Conservation (phyloP, 2,329 filamentous ascomycete genomes). For the Colletotrichum cuscutae region DNA sequence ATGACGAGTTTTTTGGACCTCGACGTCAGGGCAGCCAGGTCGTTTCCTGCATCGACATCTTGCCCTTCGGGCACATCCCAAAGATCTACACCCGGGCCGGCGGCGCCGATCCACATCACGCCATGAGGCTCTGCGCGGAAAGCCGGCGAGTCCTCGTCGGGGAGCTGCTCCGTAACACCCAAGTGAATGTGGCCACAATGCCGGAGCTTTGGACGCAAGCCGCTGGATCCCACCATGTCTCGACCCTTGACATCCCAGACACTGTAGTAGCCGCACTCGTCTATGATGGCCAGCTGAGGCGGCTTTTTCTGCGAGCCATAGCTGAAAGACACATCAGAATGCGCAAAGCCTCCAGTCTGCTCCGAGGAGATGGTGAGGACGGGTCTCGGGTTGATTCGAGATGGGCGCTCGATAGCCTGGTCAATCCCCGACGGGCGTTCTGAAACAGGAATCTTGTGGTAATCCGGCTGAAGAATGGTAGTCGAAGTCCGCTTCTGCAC, state of each 20-base stretch:
- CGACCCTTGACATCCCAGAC: slow-evolving; percentile 69
- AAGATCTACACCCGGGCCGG: slow-evolving; percentile 37
- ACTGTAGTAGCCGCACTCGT: slow-evolving; percentile 73
- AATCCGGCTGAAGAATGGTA: slow-evolving; percentile 61
- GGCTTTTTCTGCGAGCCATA: slow-evolving; percentile 56
- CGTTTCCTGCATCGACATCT: slow-evolving; percentile 17
- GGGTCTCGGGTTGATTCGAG: slow-evolving; percentile 65
- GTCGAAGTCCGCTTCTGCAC: slow-evolving; percentile 65
- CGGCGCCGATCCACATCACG: slow-evolving; percentile 52
- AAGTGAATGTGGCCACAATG: slow-evolving; percentile 56
- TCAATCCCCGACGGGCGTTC: slow-evolving; percentile 22
- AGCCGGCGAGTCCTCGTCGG: slow-evolving; percentile 39
- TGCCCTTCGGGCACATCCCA: slow-evolving; percentile 38
- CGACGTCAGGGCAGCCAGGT: slow-evolving; percentile 18
- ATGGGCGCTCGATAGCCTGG: slow-evolving; percentile 46
- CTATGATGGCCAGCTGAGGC: slow-evolving; percentile 74
- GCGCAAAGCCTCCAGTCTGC: slow-evolving; percentile 63
- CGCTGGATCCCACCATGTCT: slow-evolving; percentile 46
- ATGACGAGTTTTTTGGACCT: slow-evolving; percentile 42
- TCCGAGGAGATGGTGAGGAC: slow-evolving; percentile 62
- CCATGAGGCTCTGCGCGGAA: slow-evolving; percentile 52
- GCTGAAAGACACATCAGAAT: slow-evolving; percentile 74
- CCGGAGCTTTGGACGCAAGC: slow-evolving; percentile 44
- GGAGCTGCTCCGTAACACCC: slow-evolving; percentile 49
- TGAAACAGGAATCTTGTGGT: slow-evolving; percentile 51